Evolutionary conservation across 2,329 filamentous ascomycete species (phyloP).

Genomic region (Conoideocrella luteorostrata): DNA sequence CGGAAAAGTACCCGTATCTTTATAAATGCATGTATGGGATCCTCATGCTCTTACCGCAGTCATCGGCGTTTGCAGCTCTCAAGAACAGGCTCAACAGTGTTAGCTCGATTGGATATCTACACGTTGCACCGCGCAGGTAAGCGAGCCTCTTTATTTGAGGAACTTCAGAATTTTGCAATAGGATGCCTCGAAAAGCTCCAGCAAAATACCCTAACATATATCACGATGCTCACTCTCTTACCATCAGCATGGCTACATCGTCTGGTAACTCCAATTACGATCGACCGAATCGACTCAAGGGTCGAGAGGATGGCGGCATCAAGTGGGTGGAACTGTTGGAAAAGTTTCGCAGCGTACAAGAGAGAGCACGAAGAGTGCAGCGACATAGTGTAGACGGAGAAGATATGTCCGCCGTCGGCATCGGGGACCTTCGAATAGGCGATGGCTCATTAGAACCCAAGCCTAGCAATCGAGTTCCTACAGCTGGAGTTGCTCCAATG

Average conservation of each 20-base stretch:
- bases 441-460: constrained; percentile 36
- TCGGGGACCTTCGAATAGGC: constrained; percentile 34
- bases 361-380: constrained; percentile 69
- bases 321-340: constrained; percentile 90
- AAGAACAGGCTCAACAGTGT: constrained; percentile 97
- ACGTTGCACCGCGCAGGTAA: constrained; percentile 73
- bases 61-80: constrained; percentile 89
- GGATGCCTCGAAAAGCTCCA: neutral
- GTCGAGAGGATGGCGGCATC: constrained; percentile 75
- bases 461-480: constrained; percentile 32
- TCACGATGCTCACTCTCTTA: constrained; percentile 10
- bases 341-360: constrained; percentile 88
- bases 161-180: constrained; percentile 3
- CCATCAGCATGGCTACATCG: constrained; percentile 36
- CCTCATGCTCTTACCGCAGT: constrained; percentile 96
- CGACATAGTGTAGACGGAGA: constrained; percentile 47
- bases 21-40: constrained; percentile 98
- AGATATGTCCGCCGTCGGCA: constrained; percentile 39
- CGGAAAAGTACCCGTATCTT: constrained; percentile 87
- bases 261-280: constrained; percentile 56
- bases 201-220: neutral
- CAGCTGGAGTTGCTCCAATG: constrained; percentile 27
- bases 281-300: constrained; percentile 70
- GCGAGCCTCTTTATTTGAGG: constrained; percentile 26
- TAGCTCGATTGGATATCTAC: constrained; percentile 91